These are phyloP conservation scores for Penicillium daleae DNA, from an alignment of 495 filamentous ascomycete genomes.

Conservation along the genomic window DNA sequence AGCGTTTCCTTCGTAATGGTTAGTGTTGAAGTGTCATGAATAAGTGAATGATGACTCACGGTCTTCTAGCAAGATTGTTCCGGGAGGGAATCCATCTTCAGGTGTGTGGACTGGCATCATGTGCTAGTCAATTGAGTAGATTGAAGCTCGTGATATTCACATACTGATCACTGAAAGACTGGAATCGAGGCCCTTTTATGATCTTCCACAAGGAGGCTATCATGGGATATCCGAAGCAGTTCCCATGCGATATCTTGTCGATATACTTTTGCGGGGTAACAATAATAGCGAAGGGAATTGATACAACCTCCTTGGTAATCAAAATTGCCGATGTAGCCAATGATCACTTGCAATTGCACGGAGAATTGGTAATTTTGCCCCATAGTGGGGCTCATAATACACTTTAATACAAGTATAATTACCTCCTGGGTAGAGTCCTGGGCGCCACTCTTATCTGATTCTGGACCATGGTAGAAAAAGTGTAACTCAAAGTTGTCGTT, in stretches of 20 bases:
- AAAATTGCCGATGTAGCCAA: background rate
- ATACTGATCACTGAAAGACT: background rate
- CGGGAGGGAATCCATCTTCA: background rate
- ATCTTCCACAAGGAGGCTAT: background rate
- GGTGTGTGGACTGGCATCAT: background rate
- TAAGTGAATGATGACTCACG: background rate
- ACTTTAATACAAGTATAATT: background rate
- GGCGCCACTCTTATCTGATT: background rate
- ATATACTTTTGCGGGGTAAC: background rate
- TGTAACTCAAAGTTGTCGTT: background rate
- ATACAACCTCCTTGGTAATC: background rate
- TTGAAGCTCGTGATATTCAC: background rate
- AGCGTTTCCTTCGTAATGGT: background rate
- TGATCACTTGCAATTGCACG: background rate
- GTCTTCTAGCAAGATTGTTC: constrained; percentile 3
- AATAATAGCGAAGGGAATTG: background rate
- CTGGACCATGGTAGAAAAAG: background rate
- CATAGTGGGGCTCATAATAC: background rate
- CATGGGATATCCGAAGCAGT: background rate
- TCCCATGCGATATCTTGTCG: background rate
- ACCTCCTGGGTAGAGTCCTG: background rate
- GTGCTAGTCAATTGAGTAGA: background rate
- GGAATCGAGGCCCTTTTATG: background rate
- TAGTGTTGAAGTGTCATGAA: background rate
- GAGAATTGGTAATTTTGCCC: background rate